Evolutionary conservation across 176 grass and related monocot species (phyloP), one percentile per base, ranked within the genome.

Genomic region (Neostapfia colusana): DNA sequence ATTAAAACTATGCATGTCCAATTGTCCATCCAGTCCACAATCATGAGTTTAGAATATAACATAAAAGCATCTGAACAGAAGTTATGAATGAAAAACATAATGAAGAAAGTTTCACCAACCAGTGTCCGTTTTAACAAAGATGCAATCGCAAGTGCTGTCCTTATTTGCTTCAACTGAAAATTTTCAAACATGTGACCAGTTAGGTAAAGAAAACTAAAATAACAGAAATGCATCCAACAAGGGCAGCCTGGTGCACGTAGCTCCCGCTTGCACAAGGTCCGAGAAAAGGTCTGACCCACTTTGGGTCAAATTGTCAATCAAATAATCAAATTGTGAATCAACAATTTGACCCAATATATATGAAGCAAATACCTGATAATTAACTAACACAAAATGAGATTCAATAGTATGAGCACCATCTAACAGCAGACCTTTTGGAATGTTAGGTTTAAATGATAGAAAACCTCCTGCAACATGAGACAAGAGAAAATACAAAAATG

Each of bases 101-200:
- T 43, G 49, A 75, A 81, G 66, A 42, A 8, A 79, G 78, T 76
- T 83, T 75, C 49, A 88, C 94, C 87, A 68, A 99, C 95, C 81
- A 99, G 85, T 46, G 87, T 92, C 31, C 91, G 82, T 55, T 90
- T 83, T 82, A 95, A 83, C 56, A 95, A 81, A 41, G 87, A 95
- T 24, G 95, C 95, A 63, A 99, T 64, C 13, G 91, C 91, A 25
- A 99, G 80, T 36, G 95, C 95, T 63, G 74, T 92, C 73, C 95
- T 91, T 85, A 99, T 90, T 81, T 92, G 95, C 79, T 88, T 99
- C 80, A 99, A 65, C 95, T 99, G 82, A 80, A 85, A 83, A 71
- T 40, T 84, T 77, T 67, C 37, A 85, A 84, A 49, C 39, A 91
- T 8, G 14, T 70, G 62, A 82, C 3, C 55, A 68, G 41, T 75